Evolutionary conservation across 2,329 filamentous ascomycete species (phyloP).

Genomic region (Colletotrichum acutatum): DNA sequence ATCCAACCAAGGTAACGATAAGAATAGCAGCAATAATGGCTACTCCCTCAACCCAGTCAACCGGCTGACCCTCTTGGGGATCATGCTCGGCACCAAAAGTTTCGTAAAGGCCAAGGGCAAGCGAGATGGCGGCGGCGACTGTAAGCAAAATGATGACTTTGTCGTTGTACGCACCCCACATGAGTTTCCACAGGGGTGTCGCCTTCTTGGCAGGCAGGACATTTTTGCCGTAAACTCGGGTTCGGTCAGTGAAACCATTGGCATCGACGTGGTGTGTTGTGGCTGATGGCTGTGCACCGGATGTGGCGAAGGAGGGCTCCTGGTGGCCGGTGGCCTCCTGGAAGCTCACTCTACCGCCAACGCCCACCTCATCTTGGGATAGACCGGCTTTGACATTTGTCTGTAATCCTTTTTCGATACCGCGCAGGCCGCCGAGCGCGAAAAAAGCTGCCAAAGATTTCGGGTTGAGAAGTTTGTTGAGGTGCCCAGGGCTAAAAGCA

Average conservation of each 20-base stretch:
- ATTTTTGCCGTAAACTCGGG: conserved; percentile 69
- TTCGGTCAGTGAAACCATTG: conserved; percentile 57
- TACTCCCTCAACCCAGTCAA: conserved; percentile 76
- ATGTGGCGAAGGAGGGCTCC: conserved; percentile 17
- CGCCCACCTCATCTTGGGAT: conserved; percentile 72
- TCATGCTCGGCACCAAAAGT: conserved; percentile 63
- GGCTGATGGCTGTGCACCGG: conserved; percentile 14
- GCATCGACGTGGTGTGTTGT: conserved; percentile 13
- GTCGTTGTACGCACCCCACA: conserved; percentile 77
- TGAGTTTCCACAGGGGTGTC: conserved; percentile 68
- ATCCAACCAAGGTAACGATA: conserved; percentile 72
- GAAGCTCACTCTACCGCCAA: conserved; percentile 75
- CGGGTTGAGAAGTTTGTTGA: conserved; percentile 80
- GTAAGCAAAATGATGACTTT: conserved; percentile 75
- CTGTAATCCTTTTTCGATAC: conserved; percentile 76
- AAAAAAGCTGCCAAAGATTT: conserved; percentile 78
- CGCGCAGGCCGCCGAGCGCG: conserved; percentile 75
- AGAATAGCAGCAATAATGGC: conserved; percentile 74
- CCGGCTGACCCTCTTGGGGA: conserved; percentile 51
- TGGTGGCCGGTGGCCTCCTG: conserved; percentile 66
- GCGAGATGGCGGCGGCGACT: conserved; percentile 72
- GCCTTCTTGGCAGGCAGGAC: conserved; percentile 71
- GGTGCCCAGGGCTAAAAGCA: conserved; percentile 77
- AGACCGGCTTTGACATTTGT: conserved; percentile 72
- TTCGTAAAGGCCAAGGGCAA: conserved; percentile 75